Evolutionary conservation across 768 basidiomycete genomes (phyloP).

Genomic region (Podaxis sp.): DNA sequence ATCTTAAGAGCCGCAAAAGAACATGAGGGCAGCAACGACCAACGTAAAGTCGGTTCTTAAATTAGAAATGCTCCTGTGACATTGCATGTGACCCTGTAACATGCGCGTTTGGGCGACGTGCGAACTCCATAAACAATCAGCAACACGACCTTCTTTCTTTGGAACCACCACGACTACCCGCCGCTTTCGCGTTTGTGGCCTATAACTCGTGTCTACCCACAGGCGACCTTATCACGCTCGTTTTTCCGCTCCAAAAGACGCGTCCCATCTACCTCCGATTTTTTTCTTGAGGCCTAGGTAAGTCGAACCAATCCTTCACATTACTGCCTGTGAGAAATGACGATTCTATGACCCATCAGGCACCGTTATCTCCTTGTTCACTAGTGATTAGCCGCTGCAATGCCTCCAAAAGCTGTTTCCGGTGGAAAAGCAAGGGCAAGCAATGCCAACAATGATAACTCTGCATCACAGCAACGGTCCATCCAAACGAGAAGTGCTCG

Average conservation of each 20-base stretch:
- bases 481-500: constrained; percentile 75
- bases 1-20: neutral
- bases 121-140: constrained; percentile 30
- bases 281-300: constrained; percentile 2
- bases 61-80: neutral
- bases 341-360: neutral
- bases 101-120: constrained; percentile 12
- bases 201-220: constrained; percentile 2
- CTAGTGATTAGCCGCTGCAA: neutral
- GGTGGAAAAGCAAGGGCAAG: constrained; percentile 12
- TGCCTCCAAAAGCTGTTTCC: constrained; percentile 12
- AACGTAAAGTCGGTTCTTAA: neutral
- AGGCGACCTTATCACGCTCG: neutral
- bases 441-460: neutral
- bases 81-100: constrained; percentile 10
- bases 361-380: neutral
- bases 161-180: constrained; percentile 37
- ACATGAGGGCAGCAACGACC: neutral
- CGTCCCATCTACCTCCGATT: neutral
- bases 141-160: constrained; percentile 34
- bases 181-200: constrained; percentile 28
- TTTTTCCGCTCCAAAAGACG: neutral
- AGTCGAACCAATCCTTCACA: neutral
- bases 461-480: constrained; percentile 44
- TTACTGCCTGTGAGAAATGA: neutral